These are phyloP conservation scores for Xerocomus minutiporus DNA, from an alignment of 1,284 basidiomycete genomes.

Conservation along the genomic window DNA sequence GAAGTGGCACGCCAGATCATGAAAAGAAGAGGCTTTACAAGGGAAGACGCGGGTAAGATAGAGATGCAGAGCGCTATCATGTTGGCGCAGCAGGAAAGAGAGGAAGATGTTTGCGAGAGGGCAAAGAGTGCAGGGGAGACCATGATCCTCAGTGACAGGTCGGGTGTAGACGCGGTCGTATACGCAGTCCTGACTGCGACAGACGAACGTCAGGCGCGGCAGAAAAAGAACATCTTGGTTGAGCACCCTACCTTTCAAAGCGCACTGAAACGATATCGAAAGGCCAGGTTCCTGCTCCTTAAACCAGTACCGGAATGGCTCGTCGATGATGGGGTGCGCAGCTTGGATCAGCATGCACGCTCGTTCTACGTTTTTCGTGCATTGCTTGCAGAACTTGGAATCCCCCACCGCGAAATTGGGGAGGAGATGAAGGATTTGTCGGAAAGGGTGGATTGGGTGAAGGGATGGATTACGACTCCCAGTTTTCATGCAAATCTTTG, in stretches of 20 bases:
- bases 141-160: conserved; percentile 56
- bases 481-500: conserved; percentile 10
- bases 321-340: conserved; percentile 58
- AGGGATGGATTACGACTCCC: conserved; percentile 9
- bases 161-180: conserved; percentile 57
- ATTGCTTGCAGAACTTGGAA: conserved; percentile 42
- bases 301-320: conserved; percentile 54
- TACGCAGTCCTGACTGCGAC: conserved; percentile 50
- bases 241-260: conserved; percentile 37
- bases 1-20: conserved; percentile 62
- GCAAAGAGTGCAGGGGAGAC: conserved; percentile 17
- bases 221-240: conserved; percentile 36
- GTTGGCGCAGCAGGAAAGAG: conserved; percentile 47
- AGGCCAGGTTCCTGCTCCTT: conserved; percentile 47
- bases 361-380: conserved; percentile 39
- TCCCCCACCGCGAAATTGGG: conserved; percentile 47
- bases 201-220: conserved; percentile 34
- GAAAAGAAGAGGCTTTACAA: conserved; percentile 45
- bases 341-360: conserved; percentile 44
- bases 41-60: conserved; percentile 44
- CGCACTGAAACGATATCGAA: conserved; percentile 41
- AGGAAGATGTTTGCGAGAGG: conserved; percentile 30
- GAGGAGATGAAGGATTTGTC: conserved; percentile 36
- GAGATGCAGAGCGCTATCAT: conserved; percentile 62
- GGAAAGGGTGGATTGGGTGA: conserved; percentile 29